phyloP scores from a whole-genome alignment of 2,329 filamentous ascomycete genomes.

The Eutypa lata region DNA sequence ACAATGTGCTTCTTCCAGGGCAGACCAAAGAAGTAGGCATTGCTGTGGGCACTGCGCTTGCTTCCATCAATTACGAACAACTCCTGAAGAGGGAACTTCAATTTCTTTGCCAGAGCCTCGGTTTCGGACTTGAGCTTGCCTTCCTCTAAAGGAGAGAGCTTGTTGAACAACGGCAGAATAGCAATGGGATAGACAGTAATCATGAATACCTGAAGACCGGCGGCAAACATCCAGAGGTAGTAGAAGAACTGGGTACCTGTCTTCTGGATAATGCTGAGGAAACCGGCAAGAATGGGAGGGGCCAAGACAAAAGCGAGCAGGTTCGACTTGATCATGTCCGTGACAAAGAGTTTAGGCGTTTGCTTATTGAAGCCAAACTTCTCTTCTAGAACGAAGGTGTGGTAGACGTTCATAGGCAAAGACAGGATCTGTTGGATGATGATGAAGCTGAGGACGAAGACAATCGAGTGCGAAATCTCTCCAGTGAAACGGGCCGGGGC shows the following conservation, averaged over 20 bases:
- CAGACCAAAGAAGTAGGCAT: constrained; percentile 93
- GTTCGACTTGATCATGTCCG: constrained; percentile 89
- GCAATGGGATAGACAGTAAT: constrained; percentile 95
- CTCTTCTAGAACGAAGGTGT: constrained; percentile 94
- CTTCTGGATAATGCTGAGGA: constrained; percentile 90
- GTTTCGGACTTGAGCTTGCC: constrained; percentile 86
- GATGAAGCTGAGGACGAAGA: constrained; percentile 87
- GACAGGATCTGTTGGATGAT: constrained; percentile 76
- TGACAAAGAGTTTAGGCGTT: constrained; percentile 82
- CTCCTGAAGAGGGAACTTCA: constrained; percentile 89
- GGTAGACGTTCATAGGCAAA: constrained; percentile 82
- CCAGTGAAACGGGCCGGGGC: constrained; percentile 77
- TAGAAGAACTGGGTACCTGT: constrained; percentile 96
- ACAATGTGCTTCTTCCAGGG: constrained; percentile 99
- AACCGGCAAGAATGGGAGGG: constrained; percentile 84
- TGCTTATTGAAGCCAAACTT: constrained; percentile 99
- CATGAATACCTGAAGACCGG: constrained; percentile 86
- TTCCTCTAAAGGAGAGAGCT: constrained; percentile 85
- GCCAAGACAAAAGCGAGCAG: constrained; percentile 75
- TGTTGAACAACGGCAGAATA: constrained; percentile 96
- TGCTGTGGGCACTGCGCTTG: constrained; percentile 84
- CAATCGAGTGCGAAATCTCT: constrained; percentile 88
- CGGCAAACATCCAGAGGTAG: constrained; percentile 92
- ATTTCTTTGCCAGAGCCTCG: constrained; percentile 74
- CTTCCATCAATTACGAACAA: constrained; percentile 93